Percentiles rank a stretch among this genome's conserved stretches.
Evolutionary conservation across 768 basidiomycete species (phyloP).

Genomic region (Suillus plorans): DNA sequence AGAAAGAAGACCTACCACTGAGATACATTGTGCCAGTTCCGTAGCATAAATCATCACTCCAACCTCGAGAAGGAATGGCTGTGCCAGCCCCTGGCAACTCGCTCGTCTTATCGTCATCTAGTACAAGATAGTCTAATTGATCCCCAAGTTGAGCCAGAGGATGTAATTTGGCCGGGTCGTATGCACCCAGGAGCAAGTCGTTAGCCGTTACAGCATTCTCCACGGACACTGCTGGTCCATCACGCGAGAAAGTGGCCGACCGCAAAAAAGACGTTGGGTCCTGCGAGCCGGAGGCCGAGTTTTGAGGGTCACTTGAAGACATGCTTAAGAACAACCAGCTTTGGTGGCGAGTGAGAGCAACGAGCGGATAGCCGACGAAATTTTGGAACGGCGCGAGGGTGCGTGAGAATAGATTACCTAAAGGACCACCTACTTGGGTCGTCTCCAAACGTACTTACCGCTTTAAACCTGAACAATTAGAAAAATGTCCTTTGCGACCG

Average conservation of each 20-base stretch:
- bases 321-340: conserved; percentile 16
- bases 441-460: conserved; percentile 10
- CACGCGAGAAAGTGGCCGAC: conserved; percentile 47
- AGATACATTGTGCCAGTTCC: conserved; percentile 99
- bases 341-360: conserved; percentile 21
- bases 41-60: conserved; percentile 99
- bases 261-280: conserved; percentile 47
- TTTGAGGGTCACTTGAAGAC: conserved; percentile 27
- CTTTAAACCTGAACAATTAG: conserved; percentile 31
- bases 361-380: conserved; percentile 20
- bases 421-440: background rate
- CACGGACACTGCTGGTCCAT: conserved; percentile 34
- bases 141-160: conserved; percentile 91
- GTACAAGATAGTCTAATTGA: conserved; percentile 90
- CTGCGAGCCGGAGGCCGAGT: conserved; percentile 39
- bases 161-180: conserved; percentile 91
- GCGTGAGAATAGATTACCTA: conserved; percentile 22
- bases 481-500: conserved; percentile 19
- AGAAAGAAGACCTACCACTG: conserved; percentile 75
- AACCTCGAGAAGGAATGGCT: conserved; percentile 92
- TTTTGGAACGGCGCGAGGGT: conserved; percentile 27
- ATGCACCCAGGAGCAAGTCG: conserved; percentile 83
- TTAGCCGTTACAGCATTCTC: conserved; percentile 75
- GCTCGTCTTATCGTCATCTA: conserved; percentile 95
- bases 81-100: conserved; percentile 87